Evolutionary conservation across 2,329 filamentous ascomycete species (phyloP).

Genomic region (Dothideomycetes sp.): DNA sequence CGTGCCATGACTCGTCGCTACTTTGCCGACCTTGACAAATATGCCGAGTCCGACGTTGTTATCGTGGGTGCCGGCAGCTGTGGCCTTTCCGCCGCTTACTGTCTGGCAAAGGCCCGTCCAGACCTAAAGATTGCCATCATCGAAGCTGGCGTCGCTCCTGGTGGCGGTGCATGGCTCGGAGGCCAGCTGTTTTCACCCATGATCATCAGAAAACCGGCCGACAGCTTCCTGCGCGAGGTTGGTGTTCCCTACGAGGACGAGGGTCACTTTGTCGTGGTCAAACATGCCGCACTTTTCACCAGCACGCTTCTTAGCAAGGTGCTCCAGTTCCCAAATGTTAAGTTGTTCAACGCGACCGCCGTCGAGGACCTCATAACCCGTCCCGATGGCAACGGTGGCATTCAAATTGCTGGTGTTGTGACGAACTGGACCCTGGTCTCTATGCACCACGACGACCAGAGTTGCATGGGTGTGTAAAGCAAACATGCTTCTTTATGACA

Average conservation of each 20-base stretch:
- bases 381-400: conserved; percentile 37
- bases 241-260: conserved; percentile 83
- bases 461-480: too few species aligned
- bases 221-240: conserved; percentile 70
- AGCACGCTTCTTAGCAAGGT: conserved; percentile 78
- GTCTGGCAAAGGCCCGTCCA: conserved; percentile 69
- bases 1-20: conserved; percentile 90
- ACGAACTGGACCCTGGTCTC: conserved; percentile 92
- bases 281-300: conserved; percentile 88
- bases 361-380: conserved; percentile 91
- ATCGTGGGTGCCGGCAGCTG: conserved; percentile 87
- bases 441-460: conserved; percentile 30
- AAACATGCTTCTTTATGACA: too few species aligned
- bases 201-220: conserved; percentile 88
- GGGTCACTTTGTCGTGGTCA: conserved; percentile 80
- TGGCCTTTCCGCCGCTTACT: conserved; percentile 74
- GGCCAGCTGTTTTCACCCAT: conserved; percentile 92
- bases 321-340: conserved; percentile 76
- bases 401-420: conserved; percentile 78
- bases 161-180: conserved; percentile 70
- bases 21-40: conserved; percentile 78
- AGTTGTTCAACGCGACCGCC: conserved; percentile 89
- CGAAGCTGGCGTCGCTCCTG: conserved; percentile 77
- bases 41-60: conserved; percentile 88
- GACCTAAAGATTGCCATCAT: conserved; percentile 88